Percentiles rank a stretch among this genome's conserved stretches.
Evolutionary conservation across 2,329 filamentous ascomycete species (phyloP).

Genomic region (Coniochaeta hoffmannii): DNA sequence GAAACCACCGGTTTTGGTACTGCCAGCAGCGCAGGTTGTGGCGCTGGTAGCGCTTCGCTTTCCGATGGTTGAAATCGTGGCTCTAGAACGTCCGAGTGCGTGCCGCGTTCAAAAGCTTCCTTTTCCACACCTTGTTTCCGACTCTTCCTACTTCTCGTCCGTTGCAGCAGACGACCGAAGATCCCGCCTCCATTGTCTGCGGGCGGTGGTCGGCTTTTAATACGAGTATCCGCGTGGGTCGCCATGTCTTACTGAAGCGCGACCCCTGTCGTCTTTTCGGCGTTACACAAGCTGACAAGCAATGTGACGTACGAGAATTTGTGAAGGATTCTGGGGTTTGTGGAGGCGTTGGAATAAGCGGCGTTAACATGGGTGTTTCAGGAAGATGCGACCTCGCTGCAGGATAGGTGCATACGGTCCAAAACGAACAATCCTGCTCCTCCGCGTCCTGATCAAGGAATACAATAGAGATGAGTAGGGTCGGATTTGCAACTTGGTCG

Average conservation of each 20-base stretch:
- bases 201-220: conserved; percentile 9
- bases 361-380: background rate
- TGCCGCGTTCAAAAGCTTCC: background rate
- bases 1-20: background rate
- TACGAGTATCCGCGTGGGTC: conserved; percentile 4
- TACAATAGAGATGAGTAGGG: too few relatives aligned
- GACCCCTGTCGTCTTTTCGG: background rate
- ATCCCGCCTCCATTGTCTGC: conserved; percentile 3
- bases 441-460: too few relatives aligned
- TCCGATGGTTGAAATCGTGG: background rate
- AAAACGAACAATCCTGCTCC: background rate
- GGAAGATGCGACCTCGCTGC: background rate
- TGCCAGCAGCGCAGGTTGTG: background rate
- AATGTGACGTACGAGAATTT: background rate
- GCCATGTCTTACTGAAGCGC: conserved; percentile 3
- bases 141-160: conserved; percentile 5
- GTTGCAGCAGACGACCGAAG: conserved; percentile 8
- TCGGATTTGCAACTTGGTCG: too few relatives aligned
- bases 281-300: background rate
- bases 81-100: background rate
- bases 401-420: background rate
- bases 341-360: background rate
- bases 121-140: background rate
- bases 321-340: background rate
- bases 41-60: background rate